Base-by-base conservation (phyloP, 176 grass and related monocot genomes). In the Canna indica region DNA sequence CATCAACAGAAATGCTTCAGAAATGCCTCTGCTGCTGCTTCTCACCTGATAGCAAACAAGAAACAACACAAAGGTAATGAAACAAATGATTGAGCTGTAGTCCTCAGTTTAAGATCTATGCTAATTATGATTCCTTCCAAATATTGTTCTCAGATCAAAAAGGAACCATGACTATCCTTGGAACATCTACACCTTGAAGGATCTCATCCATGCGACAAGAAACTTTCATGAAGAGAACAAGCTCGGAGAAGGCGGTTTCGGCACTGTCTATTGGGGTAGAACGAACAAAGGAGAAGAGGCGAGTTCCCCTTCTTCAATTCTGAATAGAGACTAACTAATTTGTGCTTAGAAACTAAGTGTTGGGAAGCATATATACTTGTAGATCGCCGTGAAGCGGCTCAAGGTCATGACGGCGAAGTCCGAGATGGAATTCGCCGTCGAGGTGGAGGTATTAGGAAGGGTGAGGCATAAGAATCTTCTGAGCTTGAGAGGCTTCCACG, bases 351-450 rank as follows among this genome's bases (percentile, higher is more conserved):
- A n/a, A n/a, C 41, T 11, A 44, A 44, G 41, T 11, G 4, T 44
- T 44, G 41, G 41, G 13, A 4, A 11, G 36, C 36, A 14, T 16
- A 56, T 56, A 9, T 56, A 56, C 17, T 16, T 54, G 33, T 38
- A 66, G 90, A 93, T 93, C 33, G 85, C 90, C 30, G 90, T 88
- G 73, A 93, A 93, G 57, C 70, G 90, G 54, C 78, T 86, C 13
- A 93, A 93, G 80, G 83, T 86, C 36, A 88, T 86, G 77, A 93
- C 83, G 54, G 83, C 81, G 8, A 93, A 88, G 71, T 76, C 75
- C 47, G 85, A 93, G 83, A 93, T 88, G 85, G 85, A 93, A 65
- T 93, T 93, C 76, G 86, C 82, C 29, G 69, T 88, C 39, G 86
- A 93, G 76, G 90, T 93, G 74, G 90, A 93, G 83, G 88, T 93